Evolutionary conservation across 805 yeast genomes (phyloP), one percentile per base, ranked within the genome.

Genomic region (Torulaspora indica): DNA sequence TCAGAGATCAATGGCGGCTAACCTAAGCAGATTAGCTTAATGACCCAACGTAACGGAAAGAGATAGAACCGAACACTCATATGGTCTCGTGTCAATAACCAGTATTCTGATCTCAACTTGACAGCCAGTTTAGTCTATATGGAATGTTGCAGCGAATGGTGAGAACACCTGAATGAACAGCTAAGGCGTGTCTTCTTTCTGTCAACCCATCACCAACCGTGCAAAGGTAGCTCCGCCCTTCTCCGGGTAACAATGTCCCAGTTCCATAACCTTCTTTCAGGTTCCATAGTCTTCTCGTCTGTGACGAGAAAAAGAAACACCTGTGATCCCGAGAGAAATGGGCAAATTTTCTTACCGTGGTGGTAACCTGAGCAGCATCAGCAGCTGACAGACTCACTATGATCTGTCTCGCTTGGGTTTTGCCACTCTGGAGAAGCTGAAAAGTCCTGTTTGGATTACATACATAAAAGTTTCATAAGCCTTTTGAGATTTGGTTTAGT

Each of bases 361-460:
- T 25, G 28, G 28, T 25, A 25, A 25, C 28, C 28, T 25, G 28
- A 25, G 28, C 28, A 25, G 28, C n/a, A 25, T 25, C n/a, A 8
- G 28, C 10, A 25, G 28, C 28, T 25, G 28, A 25, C 28, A 9
- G 9, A 25, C 34, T 31, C 12, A 6, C 20, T 14, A 6, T 31
- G 34, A 31, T 31, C 34, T 3, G 12, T 31, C 34, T 14, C 34
- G 28, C 13, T 13, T 23, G 5, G 22, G 31, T 38, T 38, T 38
- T 38, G 40, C 40, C 40, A 38, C 40, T 38, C 17, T 29, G 34
- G 13, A 38, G 12, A 38, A 17, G 1, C 34, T 14, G 25, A 18
- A n/a, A 18, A 13, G 10, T 38, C 13, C 17, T 20, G 22, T 20
- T 5, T 20, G 4, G 22, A 20, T 4, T 20, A 20, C 5, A 4